Base-by-base conservation (phyloP, 148 eudicot species). In the Polygonum aviculare region DNA sequence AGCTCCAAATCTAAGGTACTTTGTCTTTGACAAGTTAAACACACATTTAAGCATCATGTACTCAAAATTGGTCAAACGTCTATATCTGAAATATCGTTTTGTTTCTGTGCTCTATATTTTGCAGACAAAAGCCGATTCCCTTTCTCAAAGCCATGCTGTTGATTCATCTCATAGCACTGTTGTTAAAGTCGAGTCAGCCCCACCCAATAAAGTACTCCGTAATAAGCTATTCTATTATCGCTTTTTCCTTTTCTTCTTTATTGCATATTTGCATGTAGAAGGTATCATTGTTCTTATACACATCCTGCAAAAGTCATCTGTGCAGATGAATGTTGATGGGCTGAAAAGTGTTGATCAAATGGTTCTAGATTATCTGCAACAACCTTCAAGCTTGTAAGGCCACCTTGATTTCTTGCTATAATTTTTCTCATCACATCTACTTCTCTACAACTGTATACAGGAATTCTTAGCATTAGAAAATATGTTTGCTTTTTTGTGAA, bases 301-400 rank as follows among this genome's bases (percentile, higher is more conserved):
- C 51, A 51, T 74, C 36, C 33, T 70, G 2, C 65, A 31, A 26
- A 77, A 92, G 93, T 77, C 82, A 26, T 76, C 92, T 40, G 86
- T 79, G 78, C 98, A 87, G 83, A 83, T 84, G 79, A 85, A 74
- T 82, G 84, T 79, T 72, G 93, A 88, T 39, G 96, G 96, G 57
- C 85, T 88, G 19, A 85, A 85, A 75, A 93, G 85, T 77, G 44
- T 85, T 72, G 95, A 89, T 87, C 88, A 90, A 82, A 82, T 84
- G 85, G 83, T 92, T 70, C 74, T 89, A 54, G 87, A 86, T 69
- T 90, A 83, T 83, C 90, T 94, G 75, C 90, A 87, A 75, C 88
- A 81, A 80, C 84, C 96, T 49, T 80, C 90, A 55, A 85, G 84
- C 86, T 69, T 81, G 98, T 94, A 83, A 85, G 97, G 15, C 39